phyloP scores from a whole-genome alignment of 2,329 filamentous ascomycete species.

The Calonectria naviculata region DNA sequence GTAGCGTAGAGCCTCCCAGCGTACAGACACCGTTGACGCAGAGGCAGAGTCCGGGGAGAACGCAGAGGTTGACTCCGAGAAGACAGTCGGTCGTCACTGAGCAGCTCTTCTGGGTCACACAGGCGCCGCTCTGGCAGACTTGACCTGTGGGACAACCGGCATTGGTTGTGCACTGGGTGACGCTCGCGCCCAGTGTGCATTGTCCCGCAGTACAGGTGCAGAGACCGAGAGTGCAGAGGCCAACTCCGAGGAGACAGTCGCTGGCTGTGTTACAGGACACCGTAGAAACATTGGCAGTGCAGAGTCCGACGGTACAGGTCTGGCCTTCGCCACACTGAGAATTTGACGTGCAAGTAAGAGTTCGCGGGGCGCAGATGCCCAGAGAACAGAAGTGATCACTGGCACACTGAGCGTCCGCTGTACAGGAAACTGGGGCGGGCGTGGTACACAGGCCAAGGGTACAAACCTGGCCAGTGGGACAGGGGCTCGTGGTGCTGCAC shows the following conservation, averaged over 20 bases:
- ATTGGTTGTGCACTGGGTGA: constrained; percentile 10
- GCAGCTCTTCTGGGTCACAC: constrained; percentile 13
- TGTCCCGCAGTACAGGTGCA: constrained; percentile 22
- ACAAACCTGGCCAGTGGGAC: constrained; percentile 1
- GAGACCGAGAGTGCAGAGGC: constrained; percentile 25
- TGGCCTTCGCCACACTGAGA: constrained; percentile 11
- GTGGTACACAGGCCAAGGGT: constrained; percentile 9
- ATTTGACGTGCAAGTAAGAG: not conserved
- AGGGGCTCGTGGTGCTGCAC: not conserved
- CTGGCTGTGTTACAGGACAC: constrained; percentile 1
- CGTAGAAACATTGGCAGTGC: constrained; percentile 2
- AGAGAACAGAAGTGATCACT: constrained; percentile 10
- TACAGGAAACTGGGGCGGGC: not conserved
- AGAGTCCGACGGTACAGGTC: constrained; percentile 10
- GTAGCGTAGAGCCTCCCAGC: constrained; percentile 13
- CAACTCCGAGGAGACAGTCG: constrained; percentile 23
- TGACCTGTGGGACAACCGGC: constrained; percentile 9
- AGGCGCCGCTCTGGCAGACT: constrained; percentile 26
- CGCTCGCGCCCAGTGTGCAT: constrained; percentile 3
- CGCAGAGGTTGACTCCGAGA: constrained; percentile 17
- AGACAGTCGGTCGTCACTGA: constrained; percentile 8
- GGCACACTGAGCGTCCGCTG: not conserved
- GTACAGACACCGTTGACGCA: constrained; percentile 28
- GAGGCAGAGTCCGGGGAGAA: constrained; percentile 19
- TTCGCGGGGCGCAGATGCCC: constrained; percentile 7